Evolutionary conservation across 768 basidiomycete genomes (phyloP).

Genomic region (Pleurotus citrinopileatus): DNA sequence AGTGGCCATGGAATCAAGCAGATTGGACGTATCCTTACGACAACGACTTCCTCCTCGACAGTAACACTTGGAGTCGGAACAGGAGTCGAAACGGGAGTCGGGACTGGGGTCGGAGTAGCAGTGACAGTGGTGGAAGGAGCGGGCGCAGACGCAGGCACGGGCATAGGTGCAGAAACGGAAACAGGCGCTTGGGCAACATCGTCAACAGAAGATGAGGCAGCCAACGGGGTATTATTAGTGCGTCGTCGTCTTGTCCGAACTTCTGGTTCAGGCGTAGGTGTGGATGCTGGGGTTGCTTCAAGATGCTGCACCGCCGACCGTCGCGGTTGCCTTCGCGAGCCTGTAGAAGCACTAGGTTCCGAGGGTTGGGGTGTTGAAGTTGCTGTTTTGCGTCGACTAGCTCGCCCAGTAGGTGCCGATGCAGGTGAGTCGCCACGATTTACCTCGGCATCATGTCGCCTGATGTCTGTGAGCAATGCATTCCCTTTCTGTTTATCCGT

Average conservation of each 20-base stretch:
- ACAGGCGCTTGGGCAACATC: slow-evolving; percentile 28
- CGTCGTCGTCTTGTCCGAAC: slow-evolving; percentile 38
- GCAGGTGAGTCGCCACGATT: slow-evolving; percentile 32
- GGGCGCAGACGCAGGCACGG: slow-evolving; percentile 18
- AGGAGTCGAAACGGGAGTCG: not conserved
- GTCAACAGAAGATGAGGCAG: slow-evolving; percentile 27
- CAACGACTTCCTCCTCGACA: not conserved
- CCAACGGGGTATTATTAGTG: slow-evolving; percentile 24
- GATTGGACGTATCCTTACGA: not conserved
- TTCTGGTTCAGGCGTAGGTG: slow-evolving; percentile 73
- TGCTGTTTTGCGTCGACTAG: slow-evolving; percentile 21
- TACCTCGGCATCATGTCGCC: slow-evolving; percentile 67
- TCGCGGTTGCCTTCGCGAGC: slow-evolving; percentile 33
- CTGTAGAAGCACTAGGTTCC: slow-evolving; percentile 16
- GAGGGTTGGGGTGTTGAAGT: slow-evolving; percentile 16
- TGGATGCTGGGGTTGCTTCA: slow-evolving; percentile 50
- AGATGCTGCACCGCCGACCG: slow-evolving; percentile 38
- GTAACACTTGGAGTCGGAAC: not conserved
- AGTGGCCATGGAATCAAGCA: not conserved
- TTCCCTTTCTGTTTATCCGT: slow-evolving; percentile 79
- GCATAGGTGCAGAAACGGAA: not conserved
- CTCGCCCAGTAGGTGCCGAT: slow-evolving; percentile 37
- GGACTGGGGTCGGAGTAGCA: not conserved
- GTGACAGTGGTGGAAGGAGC: not conserved
- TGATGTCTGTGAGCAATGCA: slow-evolving; percentile 77